These are phyloP conservation scores for Orbilia oligospora DNA, from an alignment of 2,329 filamentous ascomycete genomes.

Conservation along the genomic window DNA sequence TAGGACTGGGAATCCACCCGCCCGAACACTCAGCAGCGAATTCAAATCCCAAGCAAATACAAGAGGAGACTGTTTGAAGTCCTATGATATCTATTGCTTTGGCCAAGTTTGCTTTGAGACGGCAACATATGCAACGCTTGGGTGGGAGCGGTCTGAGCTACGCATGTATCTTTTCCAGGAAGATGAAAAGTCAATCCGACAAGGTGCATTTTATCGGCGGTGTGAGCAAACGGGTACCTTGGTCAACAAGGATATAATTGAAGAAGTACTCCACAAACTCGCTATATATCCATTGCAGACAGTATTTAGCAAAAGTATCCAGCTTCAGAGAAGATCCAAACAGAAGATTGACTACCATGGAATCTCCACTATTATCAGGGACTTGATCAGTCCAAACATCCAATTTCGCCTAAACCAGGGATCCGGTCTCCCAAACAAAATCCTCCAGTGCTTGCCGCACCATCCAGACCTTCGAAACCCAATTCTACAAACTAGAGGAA, in stretches of 20 bases:
- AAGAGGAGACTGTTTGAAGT: slow-evolving; percentile 7
- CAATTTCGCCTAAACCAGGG: background rate
- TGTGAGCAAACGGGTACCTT: background rate
- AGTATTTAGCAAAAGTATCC: too few relatives aligned
- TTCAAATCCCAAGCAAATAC: background rate
- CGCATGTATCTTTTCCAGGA: background rate
- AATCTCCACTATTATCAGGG: background rate
- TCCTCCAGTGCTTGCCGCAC: background rate
- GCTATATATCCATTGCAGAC: background rate
- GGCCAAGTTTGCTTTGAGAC: background rate
- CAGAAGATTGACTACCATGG: background rate
- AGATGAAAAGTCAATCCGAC: background rate
- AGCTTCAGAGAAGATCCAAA: background rate
- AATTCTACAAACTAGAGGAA: too few relatives aligned
- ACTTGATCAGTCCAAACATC: background rate
- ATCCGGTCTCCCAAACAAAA: background rate
- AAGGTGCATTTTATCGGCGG: background rate
- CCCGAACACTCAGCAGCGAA: background rate
- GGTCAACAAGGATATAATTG: background rate
- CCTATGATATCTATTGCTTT: background rate
- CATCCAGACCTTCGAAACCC: background rate
- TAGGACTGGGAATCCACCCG: background rate
- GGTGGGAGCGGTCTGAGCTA: background rate
- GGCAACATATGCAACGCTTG: background rate
- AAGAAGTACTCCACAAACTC: background rate